Evolutionary conservation across 2,329 filamentous ascomycete species (phyloP).

Genomic region (Alternaria panax): DNA sequence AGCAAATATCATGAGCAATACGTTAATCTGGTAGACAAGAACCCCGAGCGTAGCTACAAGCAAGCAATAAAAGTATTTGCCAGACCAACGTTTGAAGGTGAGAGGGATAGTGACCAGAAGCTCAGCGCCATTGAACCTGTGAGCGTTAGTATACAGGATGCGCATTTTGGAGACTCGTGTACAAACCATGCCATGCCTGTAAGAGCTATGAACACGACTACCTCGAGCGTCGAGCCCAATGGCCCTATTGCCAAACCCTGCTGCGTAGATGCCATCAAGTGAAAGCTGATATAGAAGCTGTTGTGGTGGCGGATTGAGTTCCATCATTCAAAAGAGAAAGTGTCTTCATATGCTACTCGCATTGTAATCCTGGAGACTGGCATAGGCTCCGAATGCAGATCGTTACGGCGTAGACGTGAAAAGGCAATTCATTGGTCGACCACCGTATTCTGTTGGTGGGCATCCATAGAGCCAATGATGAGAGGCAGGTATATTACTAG

Average conservation of each 20-base stretch:
- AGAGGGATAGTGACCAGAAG: slow-evolving; percentile 8
- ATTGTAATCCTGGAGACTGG: background rate
- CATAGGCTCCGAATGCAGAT: background rate
- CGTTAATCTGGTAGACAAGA: slow-evolving; percentile 6
- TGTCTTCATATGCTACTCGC: background rate
- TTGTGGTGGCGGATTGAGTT: background rate
- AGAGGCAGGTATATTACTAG: background rate
- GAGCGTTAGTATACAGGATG: too few species aligned
- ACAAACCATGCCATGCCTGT: too few species aligned
- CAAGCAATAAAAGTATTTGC: slow-evolving; percentile 14
- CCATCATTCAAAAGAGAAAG: background rate
- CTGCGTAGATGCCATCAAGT: background rate
- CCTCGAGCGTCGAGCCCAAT: background rate
- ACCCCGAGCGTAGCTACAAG: slow-evolving; percentile 9
- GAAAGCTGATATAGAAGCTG: background rate
- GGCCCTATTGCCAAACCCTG: slow-evolving; percentile 2
- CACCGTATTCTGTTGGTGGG: background rate
- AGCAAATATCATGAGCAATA: background rate
- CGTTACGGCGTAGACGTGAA: background rate
- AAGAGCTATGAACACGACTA: too few species aligned
- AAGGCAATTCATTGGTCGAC: background rate
- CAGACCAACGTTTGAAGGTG: slow-evolving; percentile 9
- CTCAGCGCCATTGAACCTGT: background rate
- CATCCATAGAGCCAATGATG: background rate
- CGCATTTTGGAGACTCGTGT: too few species aligned